phyloP scores from a whole-genome alignment of 1,139 yeast genomes.

The Candida sanyaensis region DNA sequence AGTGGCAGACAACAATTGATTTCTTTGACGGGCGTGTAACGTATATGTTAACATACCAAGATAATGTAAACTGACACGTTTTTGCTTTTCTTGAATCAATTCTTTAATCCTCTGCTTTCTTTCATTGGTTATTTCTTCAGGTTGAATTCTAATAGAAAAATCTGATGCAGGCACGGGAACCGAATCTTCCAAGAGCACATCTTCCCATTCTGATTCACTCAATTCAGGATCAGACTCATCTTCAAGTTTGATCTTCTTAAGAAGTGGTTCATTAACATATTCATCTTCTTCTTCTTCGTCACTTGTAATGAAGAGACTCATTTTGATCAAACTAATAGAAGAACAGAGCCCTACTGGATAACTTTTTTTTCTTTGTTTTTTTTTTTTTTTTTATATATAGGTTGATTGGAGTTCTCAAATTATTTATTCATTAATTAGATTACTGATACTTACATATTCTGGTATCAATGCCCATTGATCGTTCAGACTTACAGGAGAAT shows the following conservation, averaged over 20 bases:
- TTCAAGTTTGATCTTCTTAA: slow-evolving; percentile 9
- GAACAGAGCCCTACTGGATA: background rate
- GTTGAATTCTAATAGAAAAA: slow-evolving; percentile 13
- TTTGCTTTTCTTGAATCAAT: slow-evolving; percentile 13
- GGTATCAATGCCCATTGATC: slow-evolving; percentile 36
- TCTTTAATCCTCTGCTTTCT: slow-evolving; percentile 11
- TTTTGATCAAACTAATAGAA: background rate
- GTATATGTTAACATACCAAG: slow-evolving; percentile 29
- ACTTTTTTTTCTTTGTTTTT: slow-evolving; percentile 1
- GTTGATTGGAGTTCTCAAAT: background rate
- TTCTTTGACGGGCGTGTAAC: slow-evolving; percentile 26
- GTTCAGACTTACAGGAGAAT: slow-evolving; percentile 28
- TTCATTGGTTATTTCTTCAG: slow-evolving; percentile 4
- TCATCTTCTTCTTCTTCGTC: slow-evolving; percentile 12
- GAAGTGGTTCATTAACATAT: background rate
- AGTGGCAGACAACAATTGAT: slow-evolving; percentile 22
- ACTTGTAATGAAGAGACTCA: slow-evolving; percentile 8
- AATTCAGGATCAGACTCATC: slow-evolving; percentile 12
- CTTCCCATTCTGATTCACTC: slow-evolving; percentile 24
- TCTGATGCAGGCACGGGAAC: slow-evolving; percentile 5
- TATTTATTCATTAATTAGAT: slow-evolving; percentile 27
- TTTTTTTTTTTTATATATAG: slow-evolving; percentile 4
- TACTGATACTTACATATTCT: slow-evolving; percentile 37
- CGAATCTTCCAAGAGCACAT: slow-evolving; percentile 14
- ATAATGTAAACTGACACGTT: slow-evolving; percentile 21